Evolutionary conservation across 2,329 filamentous ascomycete genomes (phyloP).

Genomic region (Beauveria sp.): DNA sequence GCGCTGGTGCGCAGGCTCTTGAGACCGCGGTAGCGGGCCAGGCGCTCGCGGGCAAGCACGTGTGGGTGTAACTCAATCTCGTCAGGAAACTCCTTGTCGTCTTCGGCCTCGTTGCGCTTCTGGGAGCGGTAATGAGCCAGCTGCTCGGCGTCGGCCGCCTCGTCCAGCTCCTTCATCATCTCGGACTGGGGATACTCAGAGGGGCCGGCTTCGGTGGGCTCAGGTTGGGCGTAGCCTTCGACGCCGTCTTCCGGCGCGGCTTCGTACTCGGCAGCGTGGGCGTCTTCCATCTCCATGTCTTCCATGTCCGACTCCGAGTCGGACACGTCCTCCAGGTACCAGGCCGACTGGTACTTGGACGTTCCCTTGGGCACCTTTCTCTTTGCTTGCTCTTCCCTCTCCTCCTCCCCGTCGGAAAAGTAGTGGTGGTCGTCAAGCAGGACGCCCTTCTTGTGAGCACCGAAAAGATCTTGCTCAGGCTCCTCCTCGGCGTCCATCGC

Average conservation of each 20-base stretch:
- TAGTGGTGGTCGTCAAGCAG: conserved; percentile 96
- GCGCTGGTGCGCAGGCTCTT: conserved; percentile 83
- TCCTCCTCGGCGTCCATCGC: conserved; percentile 62
- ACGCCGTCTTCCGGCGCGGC: conserved; percentile 75
- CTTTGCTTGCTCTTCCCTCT: conserved; percentile 34
- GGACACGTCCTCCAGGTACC: conserved; percentile 78
- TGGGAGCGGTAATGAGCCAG: conserved; percentile 73
- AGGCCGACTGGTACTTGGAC: conserved; percentile 87
- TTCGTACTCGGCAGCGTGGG: conserved; percentile 47
- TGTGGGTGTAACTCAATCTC: conserved; percentile 91
- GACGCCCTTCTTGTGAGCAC: conserved; percentile 68
- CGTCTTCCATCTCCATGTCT: conserved; percentile 53
- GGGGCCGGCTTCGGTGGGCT: conserved; percentile 68
- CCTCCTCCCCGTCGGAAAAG: conserved; percentile 76
- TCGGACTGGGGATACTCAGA: conserved; percentile 93
- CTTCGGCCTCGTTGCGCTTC: conserved; percentile 72
- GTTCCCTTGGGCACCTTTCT: conserved; percentile 77
- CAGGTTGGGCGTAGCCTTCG: conserved; percentile 58
- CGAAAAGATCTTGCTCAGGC: conserved; percentile 28
- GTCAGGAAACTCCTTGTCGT: conserved; percentile 93
- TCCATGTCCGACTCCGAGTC: conserved; percentile 82
- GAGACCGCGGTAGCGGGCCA: conserved; percentile 80
- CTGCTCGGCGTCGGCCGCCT: conserved; percentile 69
- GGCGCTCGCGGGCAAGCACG: conserved; percentile 74
- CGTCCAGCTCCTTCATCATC: conserved; percentile 79